Evolutionary conservation across 192 early-diverging fungal genomes (phyloP), one percentile per base, ranked within the genome.

Genomic region (Coemansia umbellata): DNA sequence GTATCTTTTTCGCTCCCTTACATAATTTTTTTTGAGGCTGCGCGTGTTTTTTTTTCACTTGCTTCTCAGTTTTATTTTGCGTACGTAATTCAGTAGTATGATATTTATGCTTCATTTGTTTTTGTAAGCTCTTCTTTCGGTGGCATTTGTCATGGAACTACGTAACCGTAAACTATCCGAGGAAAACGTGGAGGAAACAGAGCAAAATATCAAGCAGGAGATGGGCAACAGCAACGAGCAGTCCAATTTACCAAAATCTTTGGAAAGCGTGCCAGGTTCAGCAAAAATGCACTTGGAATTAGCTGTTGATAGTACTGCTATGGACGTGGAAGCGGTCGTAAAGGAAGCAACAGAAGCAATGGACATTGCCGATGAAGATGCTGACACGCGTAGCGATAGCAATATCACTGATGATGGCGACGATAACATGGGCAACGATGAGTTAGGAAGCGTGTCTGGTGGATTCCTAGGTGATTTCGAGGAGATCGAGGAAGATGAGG

Each of bases 401-500:
- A 26, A 23, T 7, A 22, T 24, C 42, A 36, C 27, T 14, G 57
- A 47, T 11, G 50, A 17, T 18, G 36, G 26, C n/a, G 51, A 60
- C 42, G 55, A 39, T 15, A 5, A 17, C n/a, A 58, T 58, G 37
- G 37, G 13, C 21, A 39, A 23, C 7, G 41, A 41, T 31, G 58
- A 51, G 8, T 23, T 52, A 36, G 58, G 40, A 27, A 44, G 56
- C 31, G 55, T 48, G 14, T n/a, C 36, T 13, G 66, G 54, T 0
- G 57, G 45, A 11, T 68, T 68, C 17, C 32, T 68, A 7, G 65
- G 65, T 18, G 73, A 67, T 19, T 65, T 75, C 55, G 73, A 75
- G 32, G 73, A 75, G 44, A 75, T 75, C 18, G 60, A 64, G 10
- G 73, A 68, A 8, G 66, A 75, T 15, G 73, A 75, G 26, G 72